Conservation (phyloP, 2,329 filamentous ascomycete genomes). For the Diaporthe capsici region DNA sequence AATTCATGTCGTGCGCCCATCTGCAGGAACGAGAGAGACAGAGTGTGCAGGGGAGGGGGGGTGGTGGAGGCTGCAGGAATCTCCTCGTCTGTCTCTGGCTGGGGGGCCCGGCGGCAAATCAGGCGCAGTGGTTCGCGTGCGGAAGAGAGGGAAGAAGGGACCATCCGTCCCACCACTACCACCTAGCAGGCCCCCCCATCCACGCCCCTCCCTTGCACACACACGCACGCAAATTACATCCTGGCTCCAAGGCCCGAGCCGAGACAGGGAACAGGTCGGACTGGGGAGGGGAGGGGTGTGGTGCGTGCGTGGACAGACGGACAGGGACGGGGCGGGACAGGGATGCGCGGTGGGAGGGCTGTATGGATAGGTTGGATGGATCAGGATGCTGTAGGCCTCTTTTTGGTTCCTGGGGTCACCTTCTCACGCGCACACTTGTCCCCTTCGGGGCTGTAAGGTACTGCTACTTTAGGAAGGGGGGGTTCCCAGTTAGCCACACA, state of each 20-base stretch:
- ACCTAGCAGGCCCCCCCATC: not conserved
- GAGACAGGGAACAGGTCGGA: conserved; percentile 24
- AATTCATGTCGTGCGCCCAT: conserved; percentile 42
- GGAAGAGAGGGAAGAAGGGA: conserved; percentile 29
- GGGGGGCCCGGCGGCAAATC: conserved; percentile 35
- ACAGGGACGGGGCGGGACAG: conserved; percentile 31
- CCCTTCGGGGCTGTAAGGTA: conserved; percentile 52
- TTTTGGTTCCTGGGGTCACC: conserved; percentile 17
- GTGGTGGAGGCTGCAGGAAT: conserved; percentile 32
- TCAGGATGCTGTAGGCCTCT: not conserved
- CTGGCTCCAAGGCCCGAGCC: conserved; percentile 39
- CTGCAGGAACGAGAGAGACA: conserved; percentile 22
- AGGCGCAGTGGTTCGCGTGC: conserved; percentile 34
- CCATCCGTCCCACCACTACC: conserved; percentile 34
- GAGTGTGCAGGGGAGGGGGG: conserved; percentile 26
- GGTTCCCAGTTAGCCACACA: not conserved
- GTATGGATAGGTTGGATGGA: not conserved
- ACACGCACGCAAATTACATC: not conserved
- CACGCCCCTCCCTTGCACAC: conserved; percentile 3
- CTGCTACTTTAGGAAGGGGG: conserved; percentile 53
- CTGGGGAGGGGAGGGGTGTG: conserved; percentile 28
- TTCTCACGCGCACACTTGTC: conserved; percentile 48
- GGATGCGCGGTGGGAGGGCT: conserved; percentile 20
- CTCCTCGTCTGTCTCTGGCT: conserved; percentile 21
- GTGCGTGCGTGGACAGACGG: not conserved